phyloP scores from a whole-genome alignment of 1,284 basidiomycete species.

The Phellinidium pouzarii region DNA sequence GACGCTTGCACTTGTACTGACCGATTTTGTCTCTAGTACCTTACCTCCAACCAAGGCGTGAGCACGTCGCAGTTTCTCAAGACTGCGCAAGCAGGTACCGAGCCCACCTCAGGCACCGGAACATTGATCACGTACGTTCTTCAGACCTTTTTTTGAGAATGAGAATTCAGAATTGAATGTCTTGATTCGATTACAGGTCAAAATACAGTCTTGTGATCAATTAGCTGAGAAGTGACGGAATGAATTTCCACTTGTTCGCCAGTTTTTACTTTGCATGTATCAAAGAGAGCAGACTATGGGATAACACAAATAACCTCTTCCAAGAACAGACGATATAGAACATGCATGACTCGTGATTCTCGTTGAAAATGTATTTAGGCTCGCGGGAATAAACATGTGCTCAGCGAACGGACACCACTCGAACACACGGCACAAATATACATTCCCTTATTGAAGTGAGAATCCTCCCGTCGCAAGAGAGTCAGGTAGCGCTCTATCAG shows the following conservation, averaged over 20 bases:
- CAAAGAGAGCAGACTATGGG: too few species aligned
- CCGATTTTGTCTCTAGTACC: slow-evolving; percentile 34
- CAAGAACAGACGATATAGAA: too few species aligned
- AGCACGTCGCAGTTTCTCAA: slow-evolving; percentile 42
- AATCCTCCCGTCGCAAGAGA: slow-evolving; percentile 40
- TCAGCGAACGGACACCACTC: neutral
- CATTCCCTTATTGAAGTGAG: neutral
- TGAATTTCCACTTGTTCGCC: neutral
- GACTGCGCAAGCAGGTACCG: slow-evolving; percentile 50
- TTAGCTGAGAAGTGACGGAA: slow-evolving; percentile 18
- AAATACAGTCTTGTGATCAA: slow-evolving; percentile 38
- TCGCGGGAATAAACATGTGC: too few species aligned
- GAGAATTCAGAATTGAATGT: neutral
- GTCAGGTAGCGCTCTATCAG: slow-evolving; percentile 29
- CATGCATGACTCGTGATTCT: too few species aligned
- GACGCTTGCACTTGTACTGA: neutral
- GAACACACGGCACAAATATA: neutral
- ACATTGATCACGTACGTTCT: slow-evolving; percentile 45
- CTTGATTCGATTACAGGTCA: slow-evolving; percentile 25
- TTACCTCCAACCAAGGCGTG: slow-evolving; percentile 41
- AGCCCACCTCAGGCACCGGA: slow-evolving; percentile 48
- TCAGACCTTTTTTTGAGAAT: neutral
- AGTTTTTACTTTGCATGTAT: too few species aligned
- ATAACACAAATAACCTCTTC: too few species aligned
- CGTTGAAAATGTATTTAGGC: too few species aligned